These are phyloP conservation scores for Saitozyma sp. DNA, from an alignment of 768 basidiomycete species.

Conservation along the genomic window DNA sequence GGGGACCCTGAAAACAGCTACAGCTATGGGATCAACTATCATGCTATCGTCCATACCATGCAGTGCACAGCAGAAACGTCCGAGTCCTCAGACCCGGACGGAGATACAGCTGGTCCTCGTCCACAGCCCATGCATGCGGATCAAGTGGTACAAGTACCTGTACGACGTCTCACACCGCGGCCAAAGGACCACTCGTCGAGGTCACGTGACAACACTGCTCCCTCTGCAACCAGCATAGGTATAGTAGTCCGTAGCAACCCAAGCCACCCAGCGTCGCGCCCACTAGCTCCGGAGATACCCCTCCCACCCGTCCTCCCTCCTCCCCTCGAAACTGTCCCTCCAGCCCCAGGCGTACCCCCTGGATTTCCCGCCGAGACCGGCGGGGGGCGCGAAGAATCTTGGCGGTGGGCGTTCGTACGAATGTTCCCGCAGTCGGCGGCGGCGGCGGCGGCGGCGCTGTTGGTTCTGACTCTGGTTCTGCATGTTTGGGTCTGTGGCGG, in stretches of 20 bases:
- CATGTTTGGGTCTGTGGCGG: not conserved
- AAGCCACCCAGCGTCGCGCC: not conserved
- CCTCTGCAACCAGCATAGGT: no score
- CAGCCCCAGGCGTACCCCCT: conserved; percentile 12
- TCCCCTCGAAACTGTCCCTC: conserved; percentile 2
- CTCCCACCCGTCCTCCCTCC: not conserved
- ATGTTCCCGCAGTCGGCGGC: not conserved
- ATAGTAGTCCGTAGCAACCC: not conserved
- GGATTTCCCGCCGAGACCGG: conserved; percentile 9
- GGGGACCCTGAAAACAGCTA: not conserved
- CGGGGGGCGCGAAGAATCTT: conserved; percentile 1
- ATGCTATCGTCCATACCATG: not conserved
- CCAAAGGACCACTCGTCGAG: not conserved
- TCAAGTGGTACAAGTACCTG: not conserved
- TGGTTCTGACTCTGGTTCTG: not conserved
- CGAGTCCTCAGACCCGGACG: no score
- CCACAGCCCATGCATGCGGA: no score
- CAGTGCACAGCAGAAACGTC: not conserved
- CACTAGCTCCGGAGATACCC: not conserved
- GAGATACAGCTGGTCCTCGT: no score
- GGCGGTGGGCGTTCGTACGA: not conserved
- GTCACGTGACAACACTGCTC: no score
- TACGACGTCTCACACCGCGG: not conserved
- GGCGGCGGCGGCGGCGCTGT: not conserved
- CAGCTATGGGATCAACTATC: not conserved